Evolutionary conservation across 352 stramenopile species (phyloP), one percentile per base, ranked within the genome.

Genomic region (Globisporangium cederbergense): DNA sequence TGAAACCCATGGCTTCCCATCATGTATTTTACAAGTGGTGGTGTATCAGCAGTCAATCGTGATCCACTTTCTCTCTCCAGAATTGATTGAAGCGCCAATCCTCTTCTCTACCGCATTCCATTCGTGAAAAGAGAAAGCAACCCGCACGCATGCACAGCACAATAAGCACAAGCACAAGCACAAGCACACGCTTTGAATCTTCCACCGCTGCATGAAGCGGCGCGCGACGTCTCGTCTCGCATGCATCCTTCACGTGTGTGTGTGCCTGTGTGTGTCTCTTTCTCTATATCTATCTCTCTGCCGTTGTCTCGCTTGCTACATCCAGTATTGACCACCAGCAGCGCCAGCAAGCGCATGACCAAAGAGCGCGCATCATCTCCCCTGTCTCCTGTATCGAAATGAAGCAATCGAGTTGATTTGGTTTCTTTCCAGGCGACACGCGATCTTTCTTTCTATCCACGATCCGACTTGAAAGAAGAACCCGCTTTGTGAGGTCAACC

Each of bases 401-500:
- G 32, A 43, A 14, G 38, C 40, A 13, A 46, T 46, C 14, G 40
- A n/a, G 13, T 42, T 4, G 36, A n/a, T 42, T 42, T 4, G 36
- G 7, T 36, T 46, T 46, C 40, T 46, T 46, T 46, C 13, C 13
- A 40, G 38, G 38, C 38, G 38, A 18, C 38, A 6, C 28, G 51
- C 51, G 30, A 2, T 45, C 51, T 58, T 58, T n/a, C 30, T 58
- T 42, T 7, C 50, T 25, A 20, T 30, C 2, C 25, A 18, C 43
- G 9, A 5, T 43, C 30, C 51, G 51, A 58, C 51, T 58, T 42
- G 51, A 58, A 58, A 43, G 51, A 38, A 30, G 51, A 58, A 30
- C 14, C 51, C 18, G 16, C 16, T 34, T 14, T n/a, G 18, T n/a
- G 13, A 20, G 6, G 20, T 25, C 32, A 5, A 36, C 32, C 32